phyloP scores from a whole-genome alignment of 441 rosid genomes.

The Adansonia grandidieri region DNA sequence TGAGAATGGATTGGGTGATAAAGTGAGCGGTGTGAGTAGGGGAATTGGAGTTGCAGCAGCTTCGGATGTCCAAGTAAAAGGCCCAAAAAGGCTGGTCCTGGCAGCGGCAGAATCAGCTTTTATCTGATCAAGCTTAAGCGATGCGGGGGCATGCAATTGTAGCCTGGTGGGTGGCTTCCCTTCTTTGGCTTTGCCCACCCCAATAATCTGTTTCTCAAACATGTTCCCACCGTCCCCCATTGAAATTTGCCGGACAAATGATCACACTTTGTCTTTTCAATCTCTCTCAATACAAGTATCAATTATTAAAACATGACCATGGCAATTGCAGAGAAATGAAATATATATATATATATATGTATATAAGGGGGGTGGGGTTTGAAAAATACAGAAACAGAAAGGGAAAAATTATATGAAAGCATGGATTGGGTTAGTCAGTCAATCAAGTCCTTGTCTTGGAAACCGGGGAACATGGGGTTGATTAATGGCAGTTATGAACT shows the following conservation, averaged over 20 bases:
- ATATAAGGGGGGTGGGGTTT: background rate
- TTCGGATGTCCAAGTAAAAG: background rate
- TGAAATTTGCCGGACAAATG: background rate
- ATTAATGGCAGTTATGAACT: background rate
- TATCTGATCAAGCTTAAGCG: constrained; percentile 41
- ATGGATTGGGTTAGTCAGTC: background rate
- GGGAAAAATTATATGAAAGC: too few species aligned
- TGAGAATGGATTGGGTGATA: constrained; percentile 35
- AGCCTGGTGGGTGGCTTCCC: constrained; percentile 59
- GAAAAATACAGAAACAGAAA: too few species aligned
- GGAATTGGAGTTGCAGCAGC: constrained; percentile 67
- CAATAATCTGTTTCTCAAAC: constrained; percentile 29
- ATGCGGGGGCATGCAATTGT: constrained; percentile 55
- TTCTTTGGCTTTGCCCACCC: constrained; percentile 23
- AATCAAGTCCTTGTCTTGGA: background rate
- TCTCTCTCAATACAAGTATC: background rate
- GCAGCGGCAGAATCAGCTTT: background rate
- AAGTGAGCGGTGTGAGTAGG: constrained; percentile 58
- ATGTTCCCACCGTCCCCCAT: constrained; percentile 43
- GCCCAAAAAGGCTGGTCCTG: constrained; percentile 17
- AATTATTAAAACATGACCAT: background rate
- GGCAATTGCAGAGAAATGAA: background rate
- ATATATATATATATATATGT: background rate
- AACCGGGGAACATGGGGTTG: constrained; percentile 20
- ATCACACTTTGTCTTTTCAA: background rate